Evolutionary conservation across 2,329 filamentous ascomycete genomes (phyloP), one percentile per base, ranked within the genome.

Genomic region (Colletotrichum sp.): DNA sequence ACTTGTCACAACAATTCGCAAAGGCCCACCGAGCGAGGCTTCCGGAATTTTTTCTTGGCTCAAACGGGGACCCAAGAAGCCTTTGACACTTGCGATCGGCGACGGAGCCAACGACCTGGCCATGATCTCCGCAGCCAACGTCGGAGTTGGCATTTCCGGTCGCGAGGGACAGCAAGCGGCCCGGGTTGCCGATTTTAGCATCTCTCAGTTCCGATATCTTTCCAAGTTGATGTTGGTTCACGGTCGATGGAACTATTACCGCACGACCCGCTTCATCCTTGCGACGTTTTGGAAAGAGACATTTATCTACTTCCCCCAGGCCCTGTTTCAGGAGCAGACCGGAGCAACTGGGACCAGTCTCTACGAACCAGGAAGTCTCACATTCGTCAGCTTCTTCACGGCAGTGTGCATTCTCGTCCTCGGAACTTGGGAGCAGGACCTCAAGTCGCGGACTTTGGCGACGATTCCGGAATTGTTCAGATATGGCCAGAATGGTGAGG

Each of bases 311-410:
- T 88, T 97, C 5, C 94, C 95, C 0, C 95, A 97, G 83, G 95
- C 95, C 1, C 87, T 96, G 36, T 98, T 95, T 81, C 95, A 98
- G 84, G 90, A 92, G 70, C 96, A 92, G 85, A 94, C 93, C 32
- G 96, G 96, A 8, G 98, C 97, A 82, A 98, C 95, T 0, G 96
- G 96, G 1, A 98, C 96, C 1, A 96, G 94, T 71, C 88, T 99
- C n/a, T 98, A 98, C 86, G 95, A 99, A 83, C 92, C 92, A 2
- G 96, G 94, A 86, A 95, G 93, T 78, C 85, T 98, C 81, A 97
- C 94, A 60, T 95, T 98, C 82, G 96, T 98, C 87, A 98, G 98
- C 82, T 90, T 98, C n/a, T 98, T 99, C 84, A 98, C 96, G 1
- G 96, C 94, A 73, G 87, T 98, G 4, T 93, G 94, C 57, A 95